These are phyloP conservation scores for Amanita pseudoporphyria DNA, from an alignment of 768 basidiomycete species.

Conservation along the genomic window DNA sequence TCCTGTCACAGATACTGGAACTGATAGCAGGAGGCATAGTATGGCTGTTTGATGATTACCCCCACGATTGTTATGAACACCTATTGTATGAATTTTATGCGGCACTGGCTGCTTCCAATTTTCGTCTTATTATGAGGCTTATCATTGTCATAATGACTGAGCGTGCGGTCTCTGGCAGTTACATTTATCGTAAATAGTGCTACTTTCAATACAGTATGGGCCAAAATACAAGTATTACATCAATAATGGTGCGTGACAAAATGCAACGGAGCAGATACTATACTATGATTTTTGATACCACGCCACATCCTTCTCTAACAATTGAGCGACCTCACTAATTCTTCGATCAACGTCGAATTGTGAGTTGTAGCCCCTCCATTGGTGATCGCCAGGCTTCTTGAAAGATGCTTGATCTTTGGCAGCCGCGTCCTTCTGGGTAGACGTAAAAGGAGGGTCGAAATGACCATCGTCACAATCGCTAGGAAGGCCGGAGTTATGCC, in stretches of 20 bases:
- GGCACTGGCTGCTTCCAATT: background rate
- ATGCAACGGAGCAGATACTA: background rate
- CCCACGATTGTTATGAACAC: background rate
- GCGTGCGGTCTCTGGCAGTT: background rate
- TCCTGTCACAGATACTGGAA: slow-evolving; percentile 27
- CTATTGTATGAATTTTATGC: background rate
- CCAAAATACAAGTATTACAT: background rate
- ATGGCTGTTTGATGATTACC: slow-evolving; percentile 41
- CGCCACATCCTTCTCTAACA: slow-evolving; percentile 49
- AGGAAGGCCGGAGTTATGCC: background rate
- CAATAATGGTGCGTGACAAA: background rate
- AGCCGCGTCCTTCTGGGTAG: slow-evolving; percentile 18
- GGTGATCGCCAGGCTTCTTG: background rate
- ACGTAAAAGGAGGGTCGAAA: slow-evolving; percentile 24
- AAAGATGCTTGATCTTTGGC: background rate
- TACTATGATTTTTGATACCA: slow-evolving; percentile 25
- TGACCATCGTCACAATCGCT: slow-evolving; percentile 11
- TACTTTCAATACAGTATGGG: slow-evolving; percentile 2
- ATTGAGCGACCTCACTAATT: slow-evolving; percentile 40
- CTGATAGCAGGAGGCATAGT: slow-evolving; percentile 58
- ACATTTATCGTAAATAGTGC: slow-evolving; percentile 5
- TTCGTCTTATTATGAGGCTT: background rate
- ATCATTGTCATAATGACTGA: slow-evolving; percentile 2
- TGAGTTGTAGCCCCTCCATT: slow-evolving; percentile 41
- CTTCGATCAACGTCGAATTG: slow-evolving; percentile 50